Conservation (phyloP, 352 stramenopile species). For the Globisporangium barbulae region DNA sequence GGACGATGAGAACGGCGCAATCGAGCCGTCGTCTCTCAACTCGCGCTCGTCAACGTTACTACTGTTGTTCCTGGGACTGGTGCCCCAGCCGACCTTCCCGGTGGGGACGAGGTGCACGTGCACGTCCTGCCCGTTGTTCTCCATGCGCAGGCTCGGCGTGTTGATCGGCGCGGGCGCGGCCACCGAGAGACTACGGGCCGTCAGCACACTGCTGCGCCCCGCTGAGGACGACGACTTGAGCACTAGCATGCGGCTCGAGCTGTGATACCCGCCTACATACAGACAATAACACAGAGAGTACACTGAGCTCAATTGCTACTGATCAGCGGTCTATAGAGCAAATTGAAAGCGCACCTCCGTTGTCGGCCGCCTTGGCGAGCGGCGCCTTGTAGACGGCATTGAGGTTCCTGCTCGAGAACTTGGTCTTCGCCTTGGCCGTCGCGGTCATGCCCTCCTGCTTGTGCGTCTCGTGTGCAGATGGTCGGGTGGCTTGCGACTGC, state of each 20-base stretch:
- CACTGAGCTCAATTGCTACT: neutral
- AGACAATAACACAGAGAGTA: neutral
- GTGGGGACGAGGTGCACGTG: conserved; percentile 37
- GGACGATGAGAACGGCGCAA: neutral
- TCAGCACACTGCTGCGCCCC: conserved; percentile 7
- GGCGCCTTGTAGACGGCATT: conserved; percentile 66
- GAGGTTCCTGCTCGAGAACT: conserved; percentile 78
- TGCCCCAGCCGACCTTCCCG: conserved; percentile 35
- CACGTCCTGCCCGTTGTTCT: conserved; percentile 44
- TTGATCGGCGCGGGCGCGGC: conserved; percentile 67
- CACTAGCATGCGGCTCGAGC: conserved; percentile 48
- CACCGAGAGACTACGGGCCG: conserved; percentile 15
- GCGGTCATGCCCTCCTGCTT: conserved; percentile 35
- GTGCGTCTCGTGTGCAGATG: neutral
- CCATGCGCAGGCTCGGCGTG: conserved; percentile 67
- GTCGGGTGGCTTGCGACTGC: neutral
- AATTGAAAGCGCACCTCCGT: conserved; percentile 16
- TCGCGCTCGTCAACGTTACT: neutral
- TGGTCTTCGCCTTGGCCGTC: conserved; percentile 46
- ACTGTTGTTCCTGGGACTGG: conserved; percentile 6
- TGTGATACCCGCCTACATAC: conserved; percentile 14
- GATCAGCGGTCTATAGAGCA: neutral
- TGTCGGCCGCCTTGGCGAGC: conserved; percentile 30
- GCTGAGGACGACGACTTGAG: conserved; percentile 24
- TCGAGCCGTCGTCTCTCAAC: neutral